These are phyloP conservation scores for Cylindrotheca fusiformis DNA, from an alignment of 108 stramenopile genomes.

Conservation along the genomic window DNA sequence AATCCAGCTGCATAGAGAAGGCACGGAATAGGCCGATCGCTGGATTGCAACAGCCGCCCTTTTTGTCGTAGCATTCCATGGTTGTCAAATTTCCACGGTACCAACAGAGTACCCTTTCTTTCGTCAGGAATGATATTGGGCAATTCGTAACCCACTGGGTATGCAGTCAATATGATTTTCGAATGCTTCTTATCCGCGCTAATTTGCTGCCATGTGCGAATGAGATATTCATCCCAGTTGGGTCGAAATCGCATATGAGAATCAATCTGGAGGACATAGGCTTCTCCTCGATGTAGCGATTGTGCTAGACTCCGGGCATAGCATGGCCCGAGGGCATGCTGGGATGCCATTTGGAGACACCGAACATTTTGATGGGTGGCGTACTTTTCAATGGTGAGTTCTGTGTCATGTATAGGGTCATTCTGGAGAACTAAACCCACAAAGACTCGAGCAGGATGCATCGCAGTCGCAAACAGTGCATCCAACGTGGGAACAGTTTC, in stretches of 20 bases:
- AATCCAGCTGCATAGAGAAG: constrained; percentile 88
- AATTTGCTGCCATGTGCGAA: constrained; percentile 31
- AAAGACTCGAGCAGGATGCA: constrained; percentile 53
- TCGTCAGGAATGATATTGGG: constrained; percentile 51
- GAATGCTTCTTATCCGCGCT: neutral
- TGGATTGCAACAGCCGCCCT: constrained; percentile 45
- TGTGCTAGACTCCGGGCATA: constrained; percentile 75
- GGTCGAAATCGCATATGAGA: constrained; percentile 85
- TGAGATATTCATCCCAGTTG: constrained; percentile 71
- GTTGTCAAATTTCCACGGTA: constrained; percentile 71
- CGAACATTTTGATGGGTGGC: constrained; percentile 27
- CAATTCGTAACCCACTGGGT: constrained; percentile 75
- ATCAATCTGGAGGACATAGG: constrained; percentile 89
- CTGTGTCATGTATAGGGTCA: constrained; percentile 23
- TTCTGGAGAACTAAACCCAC: constrained; percentile 76
- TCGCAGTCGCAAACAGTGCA: constrained; percentile 58
- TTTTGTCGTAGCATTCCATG: constrained; percentile 60
- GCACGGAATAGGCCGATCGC: constrained; percentile 33
- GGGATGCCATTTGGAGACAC: constrained; percentile 37
- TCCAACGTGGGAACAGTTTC: constrained; percentile 72
- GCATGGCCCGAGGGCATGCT: constrained; percentile 81
- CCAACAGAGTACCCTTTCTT: constrained; percentile 52
- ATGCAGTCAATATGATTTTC: constrained; percentile 64
- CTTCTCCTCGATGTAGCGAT: constrained; percentile 77
- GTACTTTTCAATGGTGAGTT: neutral